phyloP scores from a whole-genome alignment of 208 protist species.

The Lotmaria passim region DNA sequence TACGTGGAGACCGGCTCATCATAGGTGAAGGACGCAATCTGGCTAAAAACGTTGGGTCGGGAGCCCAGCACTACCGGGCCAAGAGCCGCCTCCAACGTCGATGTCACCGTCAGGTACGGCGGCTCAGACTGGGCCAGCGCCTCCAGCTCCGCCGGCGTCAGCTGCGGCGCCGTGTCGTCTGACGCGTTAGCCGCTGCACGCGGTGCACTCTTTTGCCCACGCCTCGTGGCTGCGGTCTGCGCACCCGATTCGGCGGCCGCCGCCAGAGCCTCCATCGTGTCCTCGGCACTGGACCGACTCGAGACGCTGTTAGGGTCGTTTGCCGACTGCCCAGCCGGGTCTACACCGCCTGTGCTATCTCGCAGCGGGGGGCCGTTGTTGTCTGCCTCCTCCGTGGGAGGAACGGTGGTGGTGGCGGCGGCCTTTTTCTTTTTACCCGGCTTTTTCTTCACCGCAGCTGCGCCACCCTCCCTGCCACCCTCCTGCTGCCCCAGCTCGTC shows the following conservation, averaged over 20 bases:
- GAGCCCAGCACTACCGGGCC: constrained; percentile 53
- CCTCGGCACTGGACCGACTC: constrained; percentile 14
- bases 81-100: constrained; percentile 70
- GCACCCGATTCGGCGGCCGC: constrained; percentile 28
- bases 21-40: constrained; percentile 40
- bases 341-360: constrained; percentile 1
- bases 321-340: neutral
- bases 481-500: constrained; percentile 12
- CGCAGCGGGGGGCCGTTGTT: constrained; percentile 16
- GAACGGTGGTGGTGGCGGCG: neutral
- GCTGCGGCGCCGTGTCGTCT: constrained; percentile 8
- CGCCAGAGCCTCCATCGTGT: constrained; percentile 26
- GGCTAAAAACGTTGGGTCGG: constrained; percentile 72
- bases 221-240: constrained; percentile 22
- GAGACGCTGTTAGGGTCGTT: constrained; percentile 16
- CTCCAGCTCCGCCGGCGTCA: constrained; percentile 14
- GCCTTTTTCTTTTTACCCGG: constrained; percentile 22
- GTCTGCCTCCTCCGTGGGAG: neutral
- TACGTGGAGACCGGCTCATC: constrained; percentile 50
- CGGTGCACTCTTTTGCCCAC: neutral
- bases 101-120: constrained; percentile 50
- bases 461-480: neutral
- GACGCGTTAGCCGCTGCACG: neutral
- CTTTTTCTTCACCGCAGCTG: constrained; percentile 19
- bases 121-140: constrained; percentile 46